A percentile compares a stretch with the other conserved stretches of the same genome.
Evolutionary conservation across 352 stramenopile species (phyloP).

Genomic region (Plasmopara muralis): DNA sequence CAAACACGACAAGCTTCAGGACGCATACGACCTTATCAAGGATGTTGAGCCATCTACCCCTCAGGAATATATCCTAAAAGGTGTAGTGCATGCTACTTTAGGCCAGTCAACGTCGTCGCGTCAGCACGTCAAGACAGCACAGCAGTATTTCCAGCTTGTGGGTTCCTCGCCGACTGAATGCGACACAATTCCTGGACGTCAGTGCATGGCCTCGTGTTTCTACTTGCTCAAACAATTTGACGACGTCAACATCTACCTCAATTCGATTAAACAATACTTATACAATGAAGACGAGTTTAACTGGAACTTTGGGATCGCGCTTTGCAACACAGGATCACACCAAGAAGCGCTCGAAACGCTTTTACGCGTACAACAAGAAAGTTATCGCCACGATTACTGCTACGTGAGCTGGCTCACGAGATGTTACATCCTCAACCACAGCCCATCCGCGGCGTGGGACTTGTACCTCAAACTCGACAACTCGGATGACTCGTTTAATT

Average conservation of each 20-base stretch:
- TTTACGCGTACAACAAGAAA: slow-evolving; percentile 85
- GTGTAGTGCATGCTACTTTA: slow-evolving; percentile 88
- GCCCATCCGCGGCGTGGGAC: slow-evolving; percentile 92
- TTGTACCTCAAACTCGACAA: slow-evolving; percentile 96
- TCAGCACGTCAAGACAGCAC: slow-evolving; percentile 91
- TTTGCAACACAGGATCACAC: slow-evolving; percentile 90
- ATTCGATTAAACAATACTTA: slow-evolving; percentile 93
- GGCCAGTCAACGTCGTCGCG: slow-evolving; percentile 83
- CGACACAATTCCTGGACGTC: slow-evolving; percentile 94
- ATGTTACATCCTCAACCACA: slow-evolving; percentile 95
- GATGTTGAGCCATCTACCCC: slow-evolving; percentile 91
- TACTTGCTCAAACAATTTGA: slow-evolving; percentile 96
- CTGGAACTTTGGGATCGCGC: slow-evolving; percentile 94
- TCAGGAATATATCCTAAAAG: slow-evolving; percentile 89
- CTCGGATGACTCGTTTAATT: slow-evolving; percentile 92
- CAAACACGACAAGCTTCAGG: slow-evolving; percentile 88
- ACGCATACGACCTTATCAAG: slow-evolving; percentile 93
- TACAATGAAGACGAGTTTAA: slow-evolving; percentile 98
- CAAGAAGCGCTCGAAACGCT: slow-evolving; percentile 92
- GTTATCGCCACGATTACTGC: slow-evolving; percentile 91
- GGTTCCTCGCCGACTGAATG: slow-evolving; percentile 92
- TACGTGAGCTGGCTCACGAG: slow-evolving; percentile 88
- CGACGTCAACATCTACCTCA: slow-evolving; percentile 96
- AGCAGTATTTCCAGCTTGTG: slow-evolving; percentile 92
- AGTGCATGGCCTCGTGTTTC: slow-evolving; percentile 97